These are phyloP conservation scores for Phialophora chinensis DNA, from an alignment of 2,329 filamentous ascomycete genomes.

Conservation along the genomic window DNA sequence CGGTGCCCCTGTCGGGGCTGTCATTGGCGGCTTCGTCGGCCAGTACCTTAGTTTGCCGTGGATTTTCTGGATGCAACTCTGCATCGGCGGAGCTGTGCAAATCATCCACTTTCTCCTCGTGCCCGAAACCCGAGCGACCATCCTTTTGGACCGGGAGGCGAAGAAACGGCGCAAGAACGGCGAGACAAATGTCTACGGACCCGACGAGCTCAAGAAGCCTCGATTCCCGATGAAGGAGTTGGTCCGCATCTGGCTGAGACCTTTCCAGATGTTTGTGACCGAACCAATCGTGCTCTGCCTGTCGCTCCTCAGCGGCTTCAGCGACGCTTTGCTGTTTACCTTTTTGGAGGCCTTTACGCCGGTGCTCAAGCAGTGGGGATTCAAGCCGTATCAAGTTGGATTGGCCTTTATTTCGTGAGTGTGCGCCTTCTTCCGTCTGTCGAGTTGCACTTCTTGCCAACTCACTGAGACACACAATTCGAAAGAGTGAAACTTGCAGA, in stretches of 20 bases:
- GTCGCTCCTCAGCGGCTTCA: slow-evolving; percentile 68
- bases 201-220: slow-evolving; percentile 59
- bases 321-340: slow-evolving; percentile 70
- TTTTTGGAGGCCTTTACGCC: slow-evolving; percentile 67
- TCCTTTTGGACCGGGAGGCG: slow-evolving; percentile 65
- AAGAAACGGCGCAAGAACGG: slow-evolving; percentile 59
- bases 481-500: not conserved
- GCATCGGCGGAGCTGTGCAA: slow-evolving; percentile 61
- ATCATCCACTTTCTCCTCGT: slow-evolving; percentile 57
- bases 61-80: slow-evolving; percentile 69
- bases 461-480: not conserved
- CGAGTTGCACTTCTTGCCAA: not conserved
- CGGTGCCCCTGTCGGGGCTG: slow-evolving; percentile 61
- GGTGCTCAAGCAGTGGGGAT: slow-evolving; percentile 66
- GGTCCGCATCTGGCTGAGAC: slow-evolving; percentile 62
- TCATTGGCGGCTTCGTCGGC: slow-evolving; percentile 61
- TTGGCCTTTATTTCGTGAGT: slow-evolving; percentile 61
- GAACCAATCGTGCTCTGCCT: slow-evolving; percentile 69
- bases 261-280: slow-evolving; percentile 68
- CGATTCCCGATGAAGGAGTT: slow-evolving; percentile 66
- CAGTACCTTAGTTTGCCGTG: slow-evolving; percentile 59
- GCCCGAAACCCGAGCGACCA: slow-evolving; percentile 64
- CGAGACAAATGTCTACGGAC: slow-evolving; percentile 67
- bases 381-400: slow-evolving; percentile 56
- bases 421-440: not conserved